Evolutionary conservation across 2,329 filamentous ascomycete genomes (phyloP).

Genomic region (Alternaria atra): DNA sequence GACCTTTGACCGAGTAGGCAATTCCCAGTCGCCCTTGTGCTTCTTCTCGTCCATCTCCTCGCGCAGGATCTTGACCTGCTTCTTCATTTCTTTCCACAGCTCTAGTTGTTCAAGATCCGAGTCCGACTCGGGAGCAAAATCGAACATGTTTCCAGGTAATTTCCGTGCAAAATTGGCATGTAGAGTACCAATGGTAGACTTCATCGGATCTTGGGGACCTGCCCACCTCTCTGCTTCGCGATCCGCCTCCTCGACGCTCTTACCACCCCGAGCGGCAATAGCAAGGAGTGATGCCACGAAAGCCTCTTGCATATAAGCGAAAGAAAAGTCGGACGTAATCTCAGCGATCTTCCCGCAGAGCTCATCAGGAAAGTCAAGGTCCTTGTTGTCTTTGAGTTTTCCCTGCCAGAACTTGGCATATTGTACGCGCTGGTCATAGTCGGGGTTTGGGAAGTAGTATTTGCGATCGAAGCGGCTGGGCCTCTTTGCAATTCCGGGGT

Average conservation of each 20-base stretch:
- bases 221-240: slow-evolving; percentile 30
- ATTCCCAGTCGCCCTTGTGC: neutral
- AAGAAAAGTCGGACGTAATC: slow-evolving; percentile 56
- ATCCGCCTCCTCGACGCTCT: slow-evolving; percentile 17
- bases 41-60: slow-evolving; percentile 51
- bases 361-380: slow-evolving; percentile 54
- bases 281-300: slow-evolving; percentile 54
- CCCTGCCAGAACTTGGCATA: slow-evolving; percentile 58
- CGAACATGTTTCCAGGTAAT: neutral
- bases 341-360: slow-evolving; percentile 52
- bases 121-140: neutral
- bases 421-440: slow-evolving; percentile 49
- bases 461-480: slow-evolving; percentile 59
- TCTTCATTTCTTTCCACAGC: slow-evolving; percentile 55
- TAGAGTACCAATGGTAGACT: slow-evolving; percentile 14
- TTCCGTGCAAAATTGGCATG: slow-evolving; percentile 15
- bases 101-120: slow-evolving; percentile 49
- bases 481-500: slow-evolving; percentile 67
- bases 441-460: slow-evolving; percentile 56
- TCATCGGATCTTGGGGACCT: slow-evolving; percentile 41
- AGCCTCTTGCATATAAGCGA: slow-evolving; percentile 58
- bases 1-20: slow-evolving; percentile 8
- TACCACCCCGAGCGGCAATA: slow-evolving; percentile 40
- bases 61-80: slow-evolving; percentile 53
- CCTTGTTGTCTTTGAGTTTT: slow-evolving; percentile 50